Evolutionary conservation across 305 asterid species (phyloP), one percentile per base, ranked within the genome.

Genomic region (Euphrasia arctica): DNA sequence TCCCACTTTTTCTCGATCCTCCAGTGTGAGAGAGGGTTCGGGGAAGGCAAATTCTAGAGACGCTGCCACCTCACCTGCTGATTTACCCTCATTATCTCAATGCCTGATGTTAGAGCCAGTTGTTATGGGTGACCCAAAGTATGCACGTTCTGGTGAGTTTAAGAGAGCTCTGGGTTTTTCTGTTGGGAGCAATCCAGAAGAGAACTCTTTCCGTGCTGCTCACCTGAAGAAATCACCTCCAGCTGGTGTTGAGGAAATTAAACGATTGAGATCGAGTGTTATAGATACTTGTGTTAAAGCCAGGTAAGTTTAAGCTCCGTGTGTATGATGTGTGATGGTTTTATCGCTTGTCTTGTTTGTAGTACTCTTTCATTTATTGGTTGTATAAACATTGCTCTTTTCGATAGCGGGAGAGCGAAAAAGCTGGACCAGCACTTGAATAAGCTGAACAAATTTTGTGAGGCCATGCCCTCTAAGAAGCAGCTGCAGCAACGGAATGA

Each of bases 21-120:
- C 90, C 67, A 94, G 96, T 84, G 89, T 86, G 79, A 81, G 95
- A 67, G 97, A 94, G 75, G 76, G 84, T 72, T 77, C 88, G 43
- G 90, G 81, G 27, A 88, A 85, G 80, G 79, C 79, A 65, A 80
- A 82, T 70, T 78, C 90, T 56, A 78, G 90, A 70, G 90, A 79
- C 27, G 70, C 69, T 78, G 82, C 79, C 61, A 60, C 80, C 67
- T 68, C 76, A 2, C 60, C 76, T 4, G 95, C 83, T 50, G 97
- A 88, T 58, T 72, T 72, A 59, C 79, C 96, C 34, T 13, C 84
- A 54, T 74, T 86, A 74, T 81, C 86, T 22, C 95, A 89, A 62
- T 81, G 86, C 80, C 76, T 90, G 67, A 76, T 74, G 74, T 77
- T 88, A 79, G 99, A 90, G 60, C 95, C 88, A 48, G 79, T 90